phyloP scores from a whole-genome alignment of 1,139 yeast genomes.

The Saccharomyces hybrid region DNA sequence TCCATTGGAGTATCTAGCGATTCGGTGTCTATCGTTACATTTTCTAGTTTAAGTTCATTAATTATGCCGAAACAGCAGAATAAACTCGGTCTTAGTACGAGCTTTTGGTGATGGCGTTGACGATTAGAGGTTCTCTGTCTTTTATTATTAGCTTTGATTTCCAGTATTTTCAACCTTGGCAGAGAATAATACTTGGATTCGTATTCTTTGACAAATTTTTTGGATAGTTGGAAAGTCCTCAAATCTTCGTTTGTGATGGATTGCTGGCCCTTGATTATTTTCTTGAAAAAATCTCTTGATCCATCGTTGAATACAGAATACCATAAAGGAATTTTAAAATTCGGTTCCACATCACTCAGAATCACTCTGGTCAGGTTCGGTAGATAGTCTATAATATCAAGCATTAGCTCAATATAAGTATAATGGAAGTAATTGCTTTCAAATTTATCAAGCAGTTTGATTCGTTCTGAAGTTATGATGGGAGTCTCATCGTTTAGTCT shows the following conservation, averaged over 20 bases:
- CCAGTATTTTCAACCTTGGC: conserved; percentile 23
- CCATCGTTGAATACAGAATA: conserved; percentile 31
- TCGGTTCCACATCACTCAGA: conserved; percentile 43
- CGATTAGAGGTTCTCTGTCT: conserved; percentile 6
- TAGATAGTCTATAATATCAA: conserved; percentile 34
- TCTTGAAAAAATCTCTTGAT: conserved; percentile 27
- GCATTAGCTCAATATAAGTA: conserved; percentile 34
- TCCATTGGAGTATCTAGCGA: conserved; percentile 34
- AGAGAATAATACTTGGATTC: conserved; percentile 23
- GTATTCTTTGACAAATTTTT: conserved; percentile 23
- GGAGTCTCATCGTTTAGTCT: not conserved
- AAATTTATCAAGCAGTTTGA: conserved; percentile 11
- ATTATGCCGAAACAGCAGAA: conserved; percentile 40
- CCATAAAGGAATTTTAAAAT: conserved; percentile 42
- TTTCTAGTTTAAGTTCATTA: conserved; percentile 38
- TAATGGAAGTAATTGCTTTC: conserved; percentile 23
- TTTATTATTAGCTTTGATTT: conserved; percentile 14
- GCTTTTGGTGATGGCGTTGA: conserved; percentile 12
- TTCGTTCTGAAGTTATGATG: conserved; percentile 4
- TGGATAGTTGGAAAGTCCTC: conserved; percentile 25
- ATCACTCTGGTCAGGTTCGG: conserved; percentile 32
- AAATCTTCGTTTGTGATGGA: conserved; percentile 28
- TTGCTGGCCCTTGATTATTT: conserved; percentile 28
- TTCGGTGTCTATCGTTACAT: conserved; percentile 41
- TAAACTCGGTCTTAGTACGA: conserved; percentile 35